Base-by-base conservation (phyloP, 495 filamentous ascomycete genomes). In the Talaromyces borbonicus region DNA sequence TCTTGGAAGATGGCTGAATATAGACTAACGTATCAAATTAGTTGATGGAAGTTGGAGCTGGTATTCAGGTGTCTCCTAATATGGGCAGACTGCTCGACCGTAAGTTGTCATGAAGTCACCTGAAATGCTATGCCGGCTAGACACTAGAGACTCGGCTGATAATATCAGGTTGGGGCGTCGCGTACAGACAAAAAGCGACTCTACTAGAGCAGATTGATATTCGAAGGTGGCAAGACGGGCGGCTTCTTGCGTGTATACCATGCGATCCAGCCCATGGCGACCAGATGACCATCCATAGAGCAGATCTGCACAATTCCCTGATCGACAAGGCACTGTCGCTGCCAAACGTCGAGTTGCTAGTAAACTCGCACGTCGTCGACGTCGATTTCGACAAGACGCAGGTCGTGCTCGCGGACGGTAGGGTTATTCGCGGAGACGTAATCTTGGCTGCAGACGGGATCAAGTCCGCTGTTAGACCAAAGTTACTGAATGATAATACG, bases 11-110 rank as follows among this genome's bases (percentile, higher is more conserved):
- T 14, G 15, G 1, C 15, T 11, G 35, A 20, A 33, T 9, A 23
- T 15, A 8, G 45, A 47, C 51, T 52, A 52, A 53, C 31, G 20
- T 4, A 12, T 6, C 0, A 22, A 12, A 37, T 37, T 42, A 67
- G 60, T 52, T 67, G 31, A 68, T 68, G 51, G 78, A 83, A 59
- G 81, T 88, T 37, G 86, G 86, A 49, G 84, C 84, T 5, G 85
- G 84, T 12, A 85, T 90, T 51, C 84, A 90, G 59, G 73, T 88
- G 11, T 82, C 84, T 7, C 84, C 84, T 3, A 88, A 90, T 49
- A 84, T 89, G 68, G 67, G 78, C 22, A 75, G 78, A 1, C 74
- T 90, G 20, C 69, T 89, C 8, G 79, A 85, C 55, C 66, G 66
- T 69, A 49, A 56, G 63, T 56, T 15, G 12, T n/a, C n/a, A n/a